phyloP scores from a whole-genome alignment of 2,329 filamentous ascomycete genomes.

The Colletotrichum coccodes region DNA sequence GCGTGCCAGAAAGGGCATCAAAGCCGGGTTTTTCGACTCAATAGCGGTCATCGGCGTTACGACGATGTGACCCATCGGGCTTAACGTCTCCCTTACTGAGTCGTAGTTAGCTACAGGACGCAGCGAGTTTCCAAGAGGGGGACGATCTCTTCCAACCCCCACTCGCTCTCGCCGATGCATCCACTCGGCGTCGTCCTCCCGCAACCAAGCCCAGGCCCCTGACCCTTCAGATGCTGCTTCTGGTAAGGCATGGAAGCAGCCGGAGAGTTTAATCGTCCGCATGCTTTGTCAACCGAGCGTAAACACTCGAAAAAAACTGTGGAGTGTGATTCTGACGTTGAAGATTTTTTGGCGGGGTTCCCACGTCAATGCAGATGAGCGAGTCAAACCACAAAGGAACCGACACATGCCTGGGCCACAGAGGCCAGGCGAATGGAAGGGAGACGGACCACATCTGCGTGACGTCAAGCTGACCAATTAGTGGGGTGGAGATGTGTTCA shows the following conservation, averaged over 20 bases:
- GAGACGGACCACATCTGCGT: not conserved
- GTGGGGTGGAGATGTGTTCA: constrained; percentile 1
- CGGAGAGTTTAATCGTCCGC: constrained; percentile 27
- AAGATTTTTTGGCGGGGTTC: constrained; percentile 25
- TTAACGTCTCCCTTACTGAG: constrained; percentile 5
- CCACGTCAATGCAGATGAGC: not conserved
- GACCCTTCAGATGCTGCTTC: constrained; percentile 7
- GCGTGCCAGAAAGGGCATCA: constrained; percentile 13
- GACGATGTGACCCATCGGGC: constrained; percentile 14
- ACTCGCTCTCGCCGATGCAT: constrained; percentile 17
- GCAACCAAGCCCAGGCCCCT: constrained; percentile 19
- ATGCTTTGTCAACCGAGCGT: constrained; percentile 18
- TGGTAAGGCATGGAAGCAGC: constrained; percentile 27
- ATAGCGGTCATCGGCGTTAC: constrained; percentile 19
- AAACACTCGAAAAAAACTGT: constrained; percentile 7
- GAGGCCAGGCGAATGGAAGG: not conserved
- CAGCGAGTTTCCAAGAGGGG: not conserved
- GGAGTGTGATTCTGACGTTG: constrained; percentile 6
- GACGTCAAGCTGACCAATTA: constrained; percentile 32
- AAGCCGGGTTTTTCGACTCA: not conserved
- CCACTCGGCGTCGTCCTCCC: constrained; percentile 13
- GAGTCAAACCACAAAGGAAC: constrained; percentile 13
- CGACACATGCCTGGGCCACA: constrained; percentile 10
- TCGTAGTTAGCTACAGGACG: not conserved
- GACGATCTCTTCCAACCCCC: constrained; percentile 1